These are phyloP conservation scores for Psilocybe subaeruginosa DNA, from an alignment of 768 basidiomycete genomes.

Conservation along the genomic window DNA sequence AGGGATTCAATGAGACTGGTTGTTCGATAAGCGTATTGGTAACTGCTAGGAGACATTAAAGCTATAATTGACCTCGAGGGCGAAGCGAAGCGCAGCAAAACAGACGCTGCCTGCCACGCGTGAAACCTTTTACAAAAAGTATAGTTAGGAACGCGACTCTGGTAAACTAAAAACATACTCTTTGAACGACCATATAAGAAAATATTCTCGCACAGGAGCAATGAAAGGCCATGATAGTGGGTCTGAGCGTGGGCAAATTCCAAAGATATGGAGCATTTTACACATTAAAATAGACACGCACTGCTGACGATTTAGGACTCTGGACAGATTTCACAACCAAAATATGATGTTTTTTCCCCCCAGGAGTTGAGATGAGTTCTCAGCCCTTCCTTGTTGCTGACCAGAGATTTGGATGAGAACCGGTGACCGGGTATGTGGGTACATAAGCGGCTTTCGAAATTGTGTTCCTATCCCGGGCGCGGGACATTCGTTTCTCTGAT, in stretches of 20 bases:
- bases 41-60: not conserved
- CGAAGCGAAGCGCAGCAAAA: slow-evolving; percentile 9
- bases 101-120: slow-evolving; percentile 4
- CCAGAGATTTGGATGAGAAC: slow-evolving; percentile 4
- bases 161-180: not conserved
- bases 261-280: not conserved
- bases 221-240: not conserved
- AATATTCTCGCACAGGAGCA: not conserved
- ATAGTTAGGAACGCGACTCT: not conserved
- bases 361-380: not conserved
- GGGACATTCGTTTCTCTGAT: not conserved
- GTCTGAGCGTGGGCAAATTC: slow-evolving; percentile 2
- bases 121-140: not conserved
- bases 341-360: not conserved
- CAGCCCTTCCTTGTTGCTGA: not conserved
- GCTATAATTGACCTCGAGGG: not conserved
- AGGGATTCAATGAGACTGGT: too few species aligned
- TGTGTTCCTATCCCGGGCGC: not conserved
- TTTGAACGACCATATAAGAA: not conserved
- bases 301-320: not conserved
- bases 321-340: not conserved
- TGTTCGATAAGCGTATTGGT: too few species aligned
- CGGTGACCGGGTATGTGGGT: slow-evolving; percentile 17
- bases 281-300: too few species aligned
- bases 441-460: not conserved